phyloP scores from a whole-genome alignment of 2,329 filamentous ascomycete genomes.

The Aspergillus melleus region DNA sequence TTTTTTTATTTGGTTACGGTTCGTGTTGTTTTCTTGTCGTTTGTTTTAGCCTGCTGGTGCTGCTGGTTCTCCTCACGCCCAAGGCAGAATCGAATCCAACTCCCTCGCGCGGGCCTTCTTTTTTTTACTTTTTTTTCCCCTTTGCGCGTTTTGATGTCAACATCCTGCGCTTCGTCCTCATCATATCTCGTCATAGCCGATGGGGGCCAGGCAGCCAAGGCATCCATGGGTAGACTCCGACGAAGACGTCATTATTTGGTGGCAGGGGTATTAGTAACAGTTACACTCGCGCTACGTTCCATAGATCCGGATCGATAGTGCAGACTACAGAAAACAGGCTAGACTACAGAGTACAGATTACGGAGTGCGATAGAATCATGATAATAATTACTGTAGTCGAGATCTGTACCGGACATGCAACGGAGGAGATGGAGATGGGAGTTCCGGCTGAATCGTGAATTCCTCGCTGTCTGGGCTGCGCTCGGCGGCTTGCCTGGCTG shows the following conservation, averaged over 20 bases:
- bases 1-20: background rate
- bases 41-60: background rate
- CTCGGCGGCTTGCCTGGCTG: background rate
- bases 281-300: background rate
- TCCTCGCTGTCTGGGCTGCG: no score
- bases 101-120: background rate
- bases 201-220: background rate
- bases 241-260: background rate
- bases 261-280: no score
- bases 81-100: background rate
- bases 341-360: no score
- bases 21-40: background rate
- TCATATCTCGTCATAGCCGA: background rate
- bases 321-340: no score
- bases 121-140: background rate
- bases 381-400: no score
- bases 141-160: background rate
- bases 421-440: background rate
- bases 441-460: background rate
- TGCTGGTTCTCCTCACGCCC: background rate
- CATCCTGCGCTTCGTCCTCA: background rate
- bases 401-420: no score
- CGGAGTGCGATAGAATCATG: no score
- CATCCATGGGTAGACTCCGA: background rate
- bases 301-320: background rate